Conservation (phyloP, 2,329 filamentous ascomycete species). For the Pyricularia sp. region DNA sequence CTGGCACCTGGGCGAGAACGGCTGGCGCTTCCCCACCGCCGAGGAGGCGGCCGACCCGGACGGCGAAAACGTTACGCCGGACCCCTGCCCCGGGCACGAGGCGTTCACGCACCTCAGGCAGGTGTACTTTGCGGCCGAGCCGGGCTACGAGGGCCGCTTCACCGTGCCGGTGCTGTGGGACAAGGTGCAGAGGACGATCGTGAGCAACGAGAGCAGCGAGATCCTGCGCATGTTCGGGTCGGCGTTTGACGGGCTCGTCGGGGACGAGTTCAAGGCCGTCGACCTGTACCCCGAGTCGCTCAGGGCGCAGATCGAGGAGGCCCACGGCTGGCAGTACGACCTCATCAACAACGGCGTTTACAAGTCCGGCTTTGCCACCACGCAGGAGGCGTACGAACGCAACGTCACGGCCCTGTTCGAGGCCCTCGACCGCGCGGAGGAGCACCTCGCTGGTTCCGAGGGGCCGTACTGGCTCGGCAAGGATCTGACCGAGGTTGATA, state of each 20-base stretch:
- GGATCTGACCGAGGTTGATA: conserved; percentile 70
- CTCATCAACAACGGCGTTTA: conserved; percentile 64
- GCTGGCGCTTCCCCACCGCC: conserved; percentile 73
- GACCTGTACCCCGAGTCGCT: conserved; percentile 60
- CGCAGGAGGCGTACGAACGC: conserved; percentile 71
- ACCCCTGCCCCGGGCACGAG: conserved; percentile 62
- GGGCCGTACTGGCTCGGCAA: conserved; percentile 70
- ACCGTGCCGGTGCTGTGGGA: conserved; percentile 86
- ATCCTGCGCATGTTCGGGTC: conserved; percentile 85
- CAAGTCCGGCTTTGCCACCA: conserved; percentile 76
- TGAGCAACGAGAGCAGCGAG: conserved; percentile 87
- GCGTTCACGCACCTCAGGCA: conserved; percentile 62
- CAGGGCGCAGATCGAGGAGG: conserved; percentile 60
- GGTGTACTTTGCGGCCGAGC: conserved; percentile 68
- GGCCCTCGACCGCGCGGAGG: conserved; percentile 67
- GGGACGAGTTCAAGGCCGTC: conserved; percentile 47
- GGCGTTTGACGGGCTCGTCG: conserved; percentile 67
- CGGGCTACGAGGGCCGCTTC: conserved; percentile 67
- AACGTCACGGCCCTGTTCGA: conserved; percentile 64
- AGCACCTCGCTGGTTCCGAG: conserved; percentile 42
- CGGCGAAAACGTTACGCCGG: conserved; percentile 55
- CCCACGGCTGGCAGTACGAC: conserved; percentile 75
- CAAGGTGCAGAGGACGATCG: conserved; percentile 64
- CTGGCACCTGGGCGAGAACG: conserved; percentile 68
- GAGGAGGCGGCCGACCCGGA: conserved; percentile 37